These are phyloP conservation scores for Acanthamoeba sp. DNA, from an alignment of 208 protist species.

Conservation along the genomic window DNA sequence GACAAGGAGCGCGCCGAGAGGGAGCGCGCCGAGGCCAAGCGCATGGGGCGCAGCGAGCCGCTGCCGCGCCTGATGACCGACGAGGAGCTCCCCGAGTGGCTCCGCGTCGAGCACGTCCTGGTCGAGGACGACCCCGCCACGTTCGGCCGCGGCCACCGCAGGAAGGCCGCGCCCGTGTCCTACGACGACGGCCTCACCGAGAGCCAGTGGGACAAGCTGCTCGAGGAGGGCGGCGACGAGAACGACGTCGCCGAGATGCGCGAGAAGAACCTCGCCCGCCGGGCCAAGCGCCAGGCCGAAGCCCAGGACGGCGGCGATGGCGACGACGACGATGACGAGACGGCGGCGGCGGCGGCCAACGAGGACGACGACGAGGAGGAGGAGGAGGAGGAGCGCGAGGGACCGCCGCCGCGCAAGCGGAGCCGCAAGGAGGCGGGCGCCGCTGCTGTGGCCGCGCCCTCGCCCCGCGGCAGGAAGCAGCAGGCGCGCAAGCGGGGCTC, in stretches of 20 bases:
- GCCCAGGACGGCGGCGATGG: background rate
- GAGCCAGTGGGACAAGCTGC: conserved; percentile 43
- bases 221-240: conserved; percentile 58
- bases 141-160: conserved; percentile 74
- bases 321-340: background rate
- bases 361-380: background rate
- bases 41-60: background rate
- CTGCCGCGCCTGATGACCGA: conserved; percentile 62
- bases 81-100: conserved; percentile 79
- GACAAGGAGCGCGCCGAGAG: conserved; percentile 73
- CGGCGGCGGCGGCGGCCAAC: background rate
- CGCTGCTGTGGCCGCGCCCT: background rate
- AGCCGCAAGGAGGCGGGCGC: background rate
- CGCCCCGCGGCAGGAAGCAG: background rate
- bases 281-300: conserved; percentile 16
- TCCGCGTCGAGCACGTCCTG: conserved; percentile 20
- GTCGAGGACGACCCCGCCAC: background rate
- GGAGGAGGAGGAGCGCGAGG: background rate
- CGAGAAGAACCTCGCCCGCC: conserved; percentile 14
- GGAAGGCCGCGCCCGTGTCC: conserved; percentile 70
- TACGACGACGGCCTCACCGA: conserved; percentile 82
- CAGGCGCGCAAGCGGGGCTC: background rate
- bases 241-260: background rate
- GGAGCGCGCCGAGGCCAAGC: background rate
- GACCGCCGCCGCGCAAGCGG: background rate